Evolutionary conservation across 306 rosid species (phyloP).

Genomic region (Cicer yamashitae): DNA sequence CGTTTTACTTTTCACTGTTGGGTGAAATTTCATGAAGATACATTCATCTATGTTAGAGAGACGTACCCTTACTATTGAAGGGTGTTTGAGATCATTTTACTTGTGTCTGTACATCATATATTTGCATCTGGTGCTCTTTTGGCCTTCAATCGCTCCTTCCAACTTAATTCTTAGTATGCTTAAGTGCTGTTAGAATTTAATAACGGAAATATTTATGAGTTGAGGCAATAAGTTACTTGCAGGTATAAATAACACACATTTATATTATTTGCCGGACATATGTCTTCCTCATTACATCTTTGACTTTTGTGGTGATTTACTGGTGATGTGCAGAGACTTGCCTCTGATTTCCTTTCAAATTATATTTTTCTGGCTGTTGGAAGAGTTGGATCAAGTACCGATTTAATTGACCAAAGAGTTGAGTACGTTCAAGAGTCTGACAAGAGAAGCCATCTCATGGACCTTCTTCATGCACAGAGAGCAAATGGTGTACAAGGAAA

Average conservation of each 20-base stretch:
- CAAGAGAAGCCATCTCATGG: conserved; percentile 99
- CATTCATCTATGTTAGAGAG: conserved; percentile 16
- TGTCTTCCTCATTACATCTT: conserved; percentile 5
- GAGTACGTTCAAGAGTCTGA: conserved; percentile 95
- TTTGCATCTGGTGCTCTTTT: conserved; percentile 1
- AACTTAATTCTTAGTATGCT: conserved; percentile 22
- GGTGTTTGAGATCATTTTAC: conserved; percentile 27
- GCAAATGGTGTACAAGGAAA: conserved; percentile 83
- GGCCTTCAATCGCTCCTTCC: background rate
- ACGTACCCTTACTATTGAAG: conserved; percentile 17
- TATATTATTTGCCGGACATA: conserved; percentile 19
- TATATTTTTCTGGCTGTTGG: conserved; percentile 96
- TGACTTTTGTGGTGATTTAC: conserved; percentile 37
- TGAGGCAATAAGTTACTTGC: conserved; percentile 20
- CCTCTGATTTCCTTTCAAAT: conserved; percentile 89
- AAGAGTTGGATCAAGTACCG: conserved; percentile 99
- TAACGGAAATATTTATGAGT: conserved; percentile 14
- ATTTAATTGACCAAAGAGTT: conserved; percentile 94
- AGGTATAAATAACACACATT: conserved; percentile 1
- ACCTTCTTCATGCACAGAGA: conserved; percentile 98
- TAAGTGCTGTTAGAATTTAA: background rate
- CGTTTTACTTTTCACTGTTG: background rate
- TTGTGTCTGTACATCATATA: conserved; percentile 25
- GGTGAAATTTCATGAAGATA: conserved; percentile 13
- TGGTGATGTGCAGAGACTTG: conserved; percentile 82